Conservation (phyloP, 2,329 filamentous ascomycete species). For the Beauveria asiatica region DNA sequence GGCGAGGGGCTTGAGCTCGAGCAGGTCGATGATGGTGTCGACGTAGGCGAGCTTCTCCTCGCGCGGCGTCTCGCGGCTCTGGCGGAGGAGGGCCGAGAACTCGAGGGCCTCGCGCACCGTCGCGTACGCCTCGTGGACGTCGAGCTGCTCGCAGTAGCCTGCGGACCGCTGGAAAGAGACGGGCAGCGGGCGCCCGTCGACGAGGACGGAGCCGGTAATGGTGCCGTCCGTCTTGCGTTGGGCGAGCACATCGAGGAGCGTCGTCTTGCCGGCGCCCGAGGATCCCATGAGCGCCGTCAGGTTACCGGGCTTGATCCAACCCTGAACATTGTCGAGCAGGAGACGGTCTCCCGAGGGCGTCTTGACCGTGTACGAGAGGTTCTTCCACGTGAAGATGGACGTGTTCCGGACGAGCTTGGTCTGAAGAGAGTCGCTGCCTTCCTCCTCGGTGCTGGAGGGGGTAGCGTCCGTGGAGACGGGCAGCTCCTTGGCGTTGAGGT, state of each 20-base stretch:
- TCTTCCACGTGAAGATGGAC: slow-evolving; percentile 66
- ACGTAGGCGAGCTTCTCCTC: slow-evolving; percentile 70
- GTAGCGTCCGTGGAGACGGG: slow-evolving; percentile 1
- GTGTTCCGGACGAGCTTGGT: slow-evolving; percentile 49
- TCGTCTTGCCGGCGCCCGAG: slow-evolving; percentile 78
- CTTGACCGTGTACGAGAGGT: slow-evolving; percentile 61
- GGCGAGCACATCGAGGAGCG: slow-evolving; percentile 72
- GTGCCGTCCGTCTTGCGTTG: slow-evolving; percentile 72
- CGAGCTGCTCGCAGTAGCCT: slow-evolving; percentile 74
- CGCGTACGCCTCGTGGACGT: slow-evolving; percentile 63
- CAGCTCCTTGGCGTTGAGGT: slow-evolving; percentile 20
- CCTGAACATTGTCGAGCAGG: slow-evolving; percentile 71
- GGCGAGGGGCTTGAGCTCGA: slow-evolving; percentile 40
- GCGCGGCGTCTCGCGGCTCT: slow-evolving; percentile 53
- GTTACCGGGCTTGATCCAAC: slow-evolving; percentile 75
- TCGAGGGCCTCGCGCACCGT: slow-evolving; percentile 70
- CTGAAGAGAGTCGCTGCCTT: slow-evolving; percentile 13
- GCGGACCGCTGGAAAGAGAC: slow-evolving; percentile 71
- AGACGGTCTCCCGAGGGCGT: slow-evolving; percentile 52
- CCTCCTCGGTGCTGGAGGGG: slow-evolving; percentile 27
- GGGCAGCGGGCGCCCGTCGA: slow-evolving; percentile 64
- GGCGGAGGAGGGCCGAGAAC: slow-evolving; percentile 67
- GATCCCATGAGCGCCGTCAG: slow-evolving; percentile 74
- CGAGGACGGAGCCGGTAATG: slow-evolving; percentile 64
- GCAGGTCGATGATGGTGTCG: slow-evolving; percentile 63